These are phyloP conservation scores for Trametes cubensis DNA, from an alignment of 768 basidiomycete species.

Conservation along the genomic window DNA sequence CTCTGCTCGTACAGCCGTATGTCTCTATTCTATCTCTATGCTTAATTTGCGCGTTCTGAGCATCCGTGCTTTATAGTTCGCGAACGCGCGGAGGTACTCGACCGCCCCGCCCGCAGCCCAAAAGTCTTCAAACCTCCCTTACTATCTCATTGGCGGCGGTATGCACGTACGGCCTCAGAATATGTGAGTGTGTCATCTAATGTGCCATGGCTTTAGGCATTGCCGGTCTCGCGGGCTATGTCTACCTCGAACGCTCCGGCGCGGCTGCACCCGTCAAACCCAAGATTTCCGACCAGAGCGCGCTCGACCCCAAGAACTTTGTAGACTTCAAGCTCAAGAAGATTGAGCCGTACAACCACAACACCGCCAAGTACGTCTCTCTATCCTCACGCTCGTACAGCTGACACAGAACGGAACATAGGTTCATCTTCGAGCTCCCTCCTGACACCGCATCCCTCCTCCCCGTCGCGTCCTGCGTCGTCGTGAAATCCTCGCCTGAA, in stretches of 20 bases:
- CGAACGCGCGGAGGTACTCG: conserved; percentile 48
- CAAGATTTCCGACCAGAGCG: conserved; percentile 54
- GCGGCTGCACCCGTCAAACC: conserved; percentile 30
- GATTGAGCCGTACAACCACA: conserved; percentile 90
- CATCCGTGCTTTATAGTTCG: neutral
- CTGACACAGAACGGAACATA: conserved; percentile 30
- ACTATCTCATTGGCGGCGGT: conserved; percentile 53
- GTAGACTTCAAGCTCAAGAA: conserved; percentile 82
- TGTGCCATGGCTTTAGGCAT: conserved; percentile 21
- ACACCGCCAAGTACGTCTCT: conserved; percentile 69
- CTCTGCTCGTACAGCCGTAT: conserved; percentile 20
- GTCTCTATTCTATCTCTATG: neutral
- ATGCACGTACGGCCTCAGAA: conserved; percentile 30
- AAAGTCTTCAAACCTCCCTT: conserved; percentile 52
- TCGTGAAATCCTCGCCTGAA: conserved; percentile 70
- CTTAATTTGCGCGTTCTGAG: neutral
- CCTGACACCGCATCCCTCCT: conserved; percentile 77
- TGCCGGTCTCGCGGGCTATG: conserved; percentile 43
- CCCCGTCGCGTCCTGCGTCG: conserved; percentile 76
- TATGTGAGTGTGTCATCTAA: neutral
- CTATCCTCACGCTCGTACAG: neutral
- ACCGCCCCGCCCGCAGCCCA: conserved; percentile 45
- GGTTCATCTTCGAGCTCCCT: conserved; percentile 81
- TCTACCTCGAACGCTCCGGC: conserved; percentile 50
- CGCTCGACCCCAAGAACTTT: conserved; percentile 75